Percentiles rank a stretch among this genome's conserved stretches.
Conservation (phyloP, 176 grass and related monocot genomes). For the Eragrostis curvula region DNA sequence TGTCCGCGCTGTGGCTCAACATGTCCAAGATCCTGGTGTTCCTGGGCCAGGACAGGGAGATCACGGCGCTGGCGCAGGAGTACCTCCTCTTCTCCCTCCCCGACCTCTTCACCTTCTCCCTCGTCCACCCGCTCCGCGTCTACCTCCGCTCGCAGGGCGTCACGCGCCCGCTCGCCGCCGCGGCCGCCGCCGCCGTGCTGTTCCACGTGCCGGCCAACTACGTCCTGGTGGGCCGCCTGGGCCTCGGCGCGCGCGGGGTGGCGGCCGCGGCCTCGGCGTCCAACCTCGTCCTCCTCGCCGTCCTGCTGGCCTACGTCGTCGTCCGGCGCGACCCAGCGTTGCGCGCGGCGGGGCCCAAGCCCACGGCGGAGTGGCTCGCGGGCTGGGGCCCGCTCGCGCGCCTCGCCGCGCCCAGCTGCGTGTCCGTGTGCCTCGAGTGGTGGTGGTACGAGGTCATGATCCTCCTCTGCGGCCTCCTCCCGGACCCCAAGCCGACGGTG, state of each 20-base stretch:
- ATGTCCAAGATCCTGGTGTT: conserved; percentile 80
- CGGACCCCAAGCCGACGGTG: conserved; percentile 77
- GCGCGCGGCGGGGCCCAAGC: conserved; percentile 8
- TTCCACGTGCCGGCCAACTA: conserved; percentile 75
- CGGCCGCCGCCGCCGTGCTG: conserved; percentile 49
- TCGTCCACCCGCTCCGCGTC: conserved; percentile 91
- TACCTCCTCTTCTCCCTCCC: conserved; percentile 87
- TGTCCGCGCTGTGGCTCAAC: conserved; percentile 72
- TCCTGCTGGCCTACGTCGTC: conserved; percentile 53
- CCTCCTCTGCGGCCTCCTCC: conserved; percentile 86
- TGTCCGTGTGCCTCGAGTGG: conserved; percentile 96
- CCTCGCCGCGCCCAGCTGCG: conserved; percentile 80
- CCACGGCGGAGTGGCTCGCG: conserved; percentile 56
- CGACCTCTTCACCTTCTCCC: conserved; percentile 85
- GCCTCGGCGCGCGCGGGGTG: conserved; percentile 62
- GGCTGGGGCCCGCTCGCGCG: conserved; percentile 73
- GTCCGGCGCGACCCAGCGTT: conserved; percentile 38
- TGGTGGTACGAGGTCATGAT: conserved; percentile 99
- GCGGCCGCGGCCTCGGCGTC: conserved; percentile 77
- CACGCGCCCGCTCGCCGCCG: conserved; percentile 65
- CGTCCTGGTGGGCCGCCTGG: conserved; percentile 62
- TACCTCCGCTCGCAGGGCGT: conserved; percentile 93
- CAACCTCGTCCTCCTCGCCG: conserved; percentile 69
- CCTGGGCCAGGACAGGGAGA: conserved; percentile 81
- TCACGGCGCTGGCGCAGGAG: conserved; percentile 68